Evolutionary conservation across 2,329 filamentous ascomycete genomes (phyloP).

Genomic region (Fusarium solani-melongenae): DNA sequence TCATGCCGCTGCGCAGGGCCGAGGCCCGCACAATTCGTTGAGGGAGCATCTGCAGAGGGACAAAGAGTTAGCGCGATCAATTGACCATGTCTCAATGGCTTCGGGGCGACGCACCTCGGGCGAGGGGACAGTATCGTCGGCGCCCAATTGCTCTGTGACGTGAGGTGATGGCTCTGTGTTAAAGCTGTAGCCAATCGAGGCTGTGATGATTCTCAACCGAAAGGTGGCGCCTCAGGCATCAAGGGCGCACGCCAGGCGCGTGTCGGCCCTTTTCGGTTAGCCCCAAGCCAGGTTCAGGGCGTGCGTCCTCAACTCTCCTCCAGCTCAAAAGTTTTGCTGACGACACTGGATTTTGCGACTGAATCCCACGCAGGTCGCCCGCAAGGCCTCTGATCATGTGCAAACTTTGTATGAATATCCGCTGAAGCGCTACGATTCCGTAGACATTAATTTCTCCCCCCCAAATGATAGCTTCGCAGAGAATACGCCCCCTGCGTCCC

Average conservation of each 20-base stretch:
- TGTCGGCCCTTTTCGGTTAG: conserved; percentile 43
- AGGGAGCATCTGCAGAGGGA: conserved; percentile 66
- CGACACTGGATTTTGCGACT: conserved; percentile 55
- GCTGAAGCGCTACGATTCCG: conserved; percentile 57
- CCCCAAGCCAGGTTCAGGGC: conserved; percentile 32
- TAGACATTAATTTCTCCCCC: conserved; percentile 66
- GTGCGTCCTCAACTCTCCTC: conserved; percentile 46
- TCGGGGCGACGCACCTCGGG: conserved; percentile 44
- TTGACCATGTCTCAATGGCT: not conserved
- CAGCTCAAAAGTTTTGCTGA: conserved; percentile 63
- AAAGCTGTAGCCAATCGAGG: conserved; percentile 47
- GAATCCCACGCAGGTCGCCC: conserved; percentile 58
- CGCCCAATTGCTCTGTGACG: conserved; percentile 52
- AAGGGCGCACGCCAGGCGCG: conserved; percentile 35
- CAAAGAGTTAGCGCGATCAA: conserved; percentile 27
- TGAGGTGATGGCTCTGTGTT: conserved; percentile 44
- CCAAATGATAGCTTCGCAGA: conserved; percentile 70
- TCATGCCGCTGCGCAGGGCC: conserved; percentile 56
- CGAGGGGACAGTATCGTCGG: conserved; percentile 44
- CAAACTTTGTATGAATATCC: conserved; percentile 62
- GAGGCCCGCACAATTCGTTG: conserved; percentile 66
- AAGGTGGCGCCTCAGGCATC: conserved; percentile 49
- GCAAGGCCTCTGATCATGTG: conserved; percentile 64
- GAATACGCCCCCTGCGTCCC: conserved; percentile 61
- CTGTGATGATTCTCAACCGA: conserved; percentile 46